Evolutionary conservation across 805 yeast genomes (phyloP), one percentile per base, ranked within the genome.

Genomic region (Diddensiella transvaalensis): DNA sequence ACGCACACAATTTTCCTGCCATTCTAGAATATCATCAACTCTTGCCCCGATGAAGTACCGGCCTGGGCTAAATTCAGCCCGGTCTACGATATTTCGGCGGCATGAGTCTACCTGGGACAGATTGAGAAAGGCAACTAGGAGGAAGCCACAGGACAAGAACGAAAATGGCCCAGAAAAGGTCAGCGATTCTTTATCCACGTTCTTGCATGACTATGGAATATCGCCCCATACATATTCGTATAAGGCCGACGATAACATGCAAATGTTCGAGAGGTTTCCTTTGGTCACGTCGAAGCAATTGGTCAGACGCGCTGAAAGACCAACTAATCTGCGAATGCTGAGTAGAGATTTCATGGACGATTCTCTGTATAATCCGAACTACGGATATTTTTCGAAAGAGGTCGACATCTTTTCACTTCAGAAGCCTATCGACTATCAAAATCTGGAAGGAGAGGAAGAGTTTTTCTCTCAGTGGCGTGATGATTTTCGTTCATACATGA

Each of bases 311-410:
- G 56, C 58, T 42, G 57, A 67, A 57, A 55, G 90, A 26, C 95
- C 96, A 0, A 68, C 56, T 26, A 72, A 75, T 22, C 76, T 80
- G 4, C 83, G 84, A 61, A 83, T 87, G 90, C 68, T 82, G n/a
- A 67, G 83, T 0, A 70, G 85, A 8, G 95, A 86, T 58, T 88
- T 85, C 65, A 88, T 87, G 49, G 95, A 87, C 58, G 95, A 87
- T 62, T 82, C 91, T 17, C 67, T 87, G 57, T 87, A 87, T 62
- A 85, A 88, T 65, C 88, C 91, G 0, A 60, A 74, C 54, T 87
- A 87, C 62, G 96, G 96, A 1, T 88, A 87, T 64, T 87, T 87
- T 58, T 75, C 88, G 1, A 77, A 80, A 55, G 85, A 85, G 54
- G 95, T 85, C 5, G 85, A 83, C 59, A 86, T 86, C 55, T 86